A percentile compares a stretch with the other conserved stretches of the same genome.
These are phyloP conservation scores for Lagerstroemia speciosa DNA, from an alignment of 345 rosid species.

Conservation along the genomic window DNA sequence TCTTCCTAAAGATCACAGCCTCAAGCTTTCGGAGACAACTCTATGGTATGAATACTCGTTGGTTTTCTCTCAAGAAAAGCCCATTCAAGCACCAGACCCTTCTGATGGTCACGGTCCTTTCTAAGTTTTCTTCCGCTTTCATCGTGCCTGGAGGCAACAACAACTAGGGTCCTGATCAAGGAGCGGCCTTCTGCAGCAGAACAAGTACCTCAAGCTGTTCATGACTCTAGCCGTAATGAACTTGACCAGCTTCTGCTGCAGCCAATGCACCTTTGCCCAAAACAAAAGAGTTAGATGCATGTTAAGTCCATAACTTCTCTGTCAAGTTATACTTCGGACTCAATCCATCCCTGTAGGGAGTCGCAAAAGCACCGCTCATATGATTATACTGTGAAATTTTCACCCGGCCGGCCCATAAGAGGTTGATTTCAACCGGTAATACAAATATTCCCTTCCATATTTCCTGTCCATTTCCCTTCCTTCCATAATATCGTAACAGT, in stretches of 20 bases:
- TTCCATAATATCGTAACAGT: too few relatives aligned
- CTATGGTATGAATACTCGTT: not conserved
- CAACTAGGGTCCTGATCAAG: not conserved
- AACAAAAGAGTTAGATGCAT: too few relatives aligned
- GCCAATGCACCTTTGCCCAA: too few relatives aligned
- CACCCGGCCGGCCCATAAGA: too few relatives aligned
- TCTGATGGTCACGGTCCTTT: not conserved
- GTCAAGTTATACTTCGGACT: too few relatives aligned
- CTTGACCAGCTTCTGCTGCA: not conserved
- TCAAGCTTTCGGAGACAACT: not conserved
- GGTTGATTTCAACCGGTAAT: too few relatives aligned
- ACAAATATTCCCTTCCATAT: too few relatives aligned
- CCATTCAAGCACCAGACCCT: not conserved
- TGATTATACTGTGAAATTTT: too few relatives aligned
- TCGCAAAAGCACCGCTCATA: too few relatives aligned
- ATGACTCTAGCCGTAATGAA: not conserved
- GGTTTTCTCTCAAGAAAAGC: not conserved
- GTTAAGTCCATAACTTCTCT: too few relatives aligned
- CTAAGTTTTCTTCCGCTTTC: not conserved
- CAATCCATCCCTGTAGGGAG: too few relatives aligned
- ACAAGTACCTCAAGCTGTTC: not conserved
- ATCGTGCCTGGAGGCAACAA: conserved; percentile 1
- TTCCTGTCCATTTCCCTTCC: too few relatives aligned
- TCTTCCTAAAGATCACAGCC: not conserved
- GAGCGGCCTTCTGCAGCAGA: conserved; percentile 2